These are phyloP conservation scores for Colletotrichum limetticola DNA, from an alignment of 2,329 filamentous ascomycete genomes.

Conservation along the genomic window DNA sequence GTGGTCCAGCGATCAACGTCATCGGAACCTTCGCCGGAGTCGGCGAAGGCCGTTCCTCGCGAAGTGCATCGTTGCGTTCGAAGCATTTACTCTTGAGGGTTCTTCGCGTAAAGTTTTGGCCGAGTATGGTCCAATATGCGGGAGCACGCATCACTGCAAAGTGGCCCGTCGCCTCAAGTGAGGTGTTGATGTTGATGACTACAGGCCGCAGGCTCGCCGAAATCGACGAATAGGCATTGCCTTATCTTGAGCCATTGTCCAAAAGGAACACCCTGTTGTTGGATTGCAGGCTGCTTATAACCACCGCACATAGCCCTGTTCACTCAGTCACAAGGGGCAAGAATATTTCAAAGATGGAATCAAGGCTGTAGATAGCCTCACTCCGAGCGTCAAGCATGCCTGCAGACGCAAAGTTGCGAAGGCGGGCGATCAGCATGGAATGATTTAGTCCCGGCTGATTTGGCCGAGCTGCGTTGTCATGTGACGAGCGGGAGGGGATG, in stretches of 20 bases:
- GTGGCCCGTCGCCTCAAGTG: slow-evolving; percentile 23
- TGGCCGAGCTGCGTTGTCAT: slow-evolving; percentile 13
- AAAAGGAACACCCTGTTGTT: no score
- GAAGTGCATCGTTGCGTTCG: not conserved
- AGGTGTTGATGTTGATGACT: not conserved
- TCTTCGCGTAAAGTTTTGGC: not conserved
- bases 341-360: not conserved
- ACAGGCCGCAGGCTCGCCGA: not conserved
- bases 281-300: not conserved
- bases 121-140: not conserved
- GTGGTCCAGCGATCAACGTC: slow-evolving; percentile 31
- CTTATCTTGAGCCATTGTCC: no score
- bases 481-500: slow-evolving; percentile 12
- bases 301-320: not conserved
- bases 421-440: not conserved
- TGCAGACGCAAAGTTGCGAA: slow-evolving; percentile 22
- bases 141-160: slow-evolving; percentile 16
- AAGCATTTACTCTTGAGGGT: not conserved
- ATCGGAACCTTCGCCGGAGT: not conserved
- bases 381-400: not conserved
- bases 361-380: slow-evolving; percentile 4
- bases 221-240: not conserved
- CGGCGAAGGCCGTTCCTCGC: not conserved
- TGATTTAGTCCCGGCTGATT: not conserved
- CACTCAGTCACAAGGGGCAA: not conserved